Percentiles rank a stretch among this genome's conserved stretches.
Evolutionary conservation across 306 rosid genomes (phyloP).

Genomic region (Hippophae rhamnoides): DNA sequence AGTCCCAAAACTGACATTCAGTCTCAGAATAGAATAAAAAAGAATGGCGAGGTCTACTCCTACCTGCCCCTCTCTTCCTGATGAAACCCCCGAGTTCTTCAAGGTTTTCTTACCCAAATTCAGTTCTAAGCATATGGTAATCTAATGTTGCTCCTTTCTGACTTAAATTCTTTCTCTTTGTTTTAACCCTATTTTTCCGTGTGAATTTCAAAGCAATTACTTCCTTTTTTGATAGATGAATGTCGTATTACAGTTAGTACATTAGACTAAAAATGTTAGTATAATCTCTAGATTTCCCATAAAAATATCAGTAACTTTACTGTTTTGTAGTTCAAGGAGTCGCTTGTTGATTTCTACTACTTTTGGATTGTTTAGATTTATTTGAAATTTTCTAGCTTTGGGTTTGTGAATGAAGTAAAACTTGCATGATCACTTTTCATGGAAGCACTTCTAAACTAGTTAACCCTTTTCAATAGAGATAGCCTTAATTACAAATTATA

Average conservation of each 20-base stretch:
- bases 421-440: too few species aligned
- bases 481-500: too few species aligned
- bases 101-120: slow-evolving; percentile 6
- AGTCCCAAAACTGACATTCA: too few species aligned
- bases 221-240: not conserved
- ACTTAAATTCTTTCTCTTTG: not conserved
- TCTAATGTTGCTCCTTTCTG: not conserved
- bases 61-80: not conserved
- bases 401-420: too few species aligned
- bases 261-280: too few species aligned
- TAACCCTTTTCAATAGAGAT: too few species aligned
- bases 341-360: not conserved
- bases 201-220: too few species aligned
- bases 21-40: not conserved
- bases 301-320: too few species aligned
- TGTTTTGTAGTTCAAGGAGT: too few species aligned
- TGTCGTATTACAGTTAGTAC: not conserved
- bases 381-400: not conserved
- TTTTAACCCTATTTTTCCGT: not conserved
- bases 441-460: too few species aligned
- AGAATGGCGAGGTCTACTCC: not conserved
- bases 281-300: too few species aligned
- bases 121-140: slow-evolving; percentile 5
- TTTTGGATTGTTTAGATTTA: not conserved
- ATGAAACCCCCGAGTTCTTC: slow-evolving; percentile 5